phyloP scores from a whole-genome alignment of 1,139 yeast genomes.

The Dujonia santamariae region DNA sequence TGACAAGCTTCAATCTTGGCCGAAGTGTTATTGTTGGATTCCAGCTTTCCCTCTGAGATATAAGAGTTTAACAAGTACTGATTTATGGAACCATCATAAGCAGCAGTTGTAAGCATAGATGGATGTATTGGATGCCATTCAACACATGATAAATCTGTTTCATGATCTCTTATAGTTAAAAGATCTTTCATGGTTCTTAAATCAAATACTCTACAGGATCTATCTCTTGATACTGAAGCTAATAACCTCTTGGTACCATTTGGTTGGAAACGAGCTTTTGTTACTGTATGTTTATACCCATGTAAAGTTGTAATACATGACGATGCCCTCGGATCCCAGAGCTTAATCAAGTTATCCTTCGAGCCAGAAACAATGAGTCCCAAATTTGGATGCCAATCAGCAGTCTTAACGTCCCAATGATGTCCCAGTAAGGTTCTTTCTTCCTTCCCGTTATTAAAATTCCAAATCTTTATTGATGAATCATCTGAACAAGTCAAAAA shows the following conservation, averaged over 20 bases:
- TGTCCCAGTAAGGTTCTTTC: slow-evolving; percentile 84
- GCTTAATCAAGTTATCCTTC: slow-evolving; percentile 85
- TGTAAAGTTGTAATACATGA: slow-evolving; percentile 76
- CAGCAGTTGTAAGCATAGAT: slow-evolving; percentile 77
- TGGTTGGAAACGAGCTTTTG: slow-evolving; percentile 79
- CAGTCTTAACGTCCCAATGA: slow-evolving; percentile 97
- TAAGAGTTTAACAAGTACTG: slow-evolving; percentile 69
- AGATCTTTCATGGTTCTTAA: slow-evolving; percentile 79
- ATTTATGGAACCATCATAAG: slow-evolving; percentile 82
- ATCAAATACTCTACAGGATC: slow-evolving; percentile 85
- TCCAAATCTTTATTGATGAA: slow-evolving; percentile 86
- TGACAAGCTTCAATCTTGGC: slow-evolving; percentile 51
- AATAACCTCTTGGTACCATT: slow-evolving; percentile 64
- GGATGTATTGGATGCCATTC: slow-evolving; percentile 94
- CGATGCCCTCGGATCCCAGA: slow-evolving; percentile 92
- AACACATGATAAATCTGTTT: slow-evolving; percentile 79
- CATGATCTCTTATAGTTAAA: slow-evolving; percentile 71
- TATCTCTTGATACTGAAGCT: slow-evolving; percentile 86
- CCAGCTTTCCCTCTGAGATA: slow-evolving; percentile 30
- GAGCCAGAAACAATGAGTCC: slow-evolving; percentile 88
- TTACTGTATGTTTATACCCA: slow-evolving; percentile 91
- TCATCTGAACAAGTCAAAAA: slow-evolving; percentile 94
- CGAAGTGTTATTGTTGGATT: slow-evolving; percentile 15
- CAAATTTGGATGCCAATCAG: slow-evolving; percentile 92
- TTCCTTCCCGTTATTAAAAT: slow-evolving; percentile 84